A percentile compares a stretch with the other conserved stretches of the same genome.
These are phyloP conservation scores for Cladophialophora chaetospira DNA, from an alignment of 2,329 filamentous ascomycete genomes.

Conservation along the genomic window DNA sequence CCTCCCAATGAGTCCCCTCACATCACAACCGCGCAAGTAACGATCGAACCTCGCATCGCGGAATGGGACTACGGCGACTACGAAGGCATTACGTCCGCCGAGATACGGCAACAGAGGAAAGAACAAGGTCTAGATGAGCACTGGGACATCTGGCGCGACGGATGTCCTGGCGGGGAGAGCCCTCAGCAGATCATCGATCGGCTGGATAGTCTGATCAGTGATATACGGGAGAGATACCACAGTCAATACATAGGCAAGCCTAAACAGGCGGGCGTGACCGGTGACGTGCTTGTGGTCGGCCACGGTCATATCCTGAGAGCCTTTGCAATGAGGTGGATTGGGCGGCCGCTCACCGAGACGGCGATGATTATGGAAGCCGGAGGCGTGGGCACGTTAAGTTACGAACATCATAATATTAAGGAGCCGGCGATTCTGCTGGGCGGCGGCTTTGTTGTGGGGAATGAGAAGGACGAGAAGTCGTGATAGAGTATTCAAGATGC, in stretches of 20 bases:
- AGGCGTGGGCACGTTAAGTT: conserved; percentile 80
- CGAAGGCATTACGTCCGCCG: conserved; percentile 72
- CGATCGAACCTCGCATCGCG: conserved; percentile 71
- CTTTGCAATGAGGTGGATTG: conserved; percentile 84
- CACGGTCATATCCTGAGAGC: conserved; percentile 88
- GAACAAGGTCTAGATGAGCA: conserved; percentile 56
- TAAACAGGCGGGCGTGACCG: conserved; percentile 41
- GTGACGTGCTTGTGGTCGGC: conserved; percentile 77
- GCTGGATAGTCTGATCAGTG: conserved; percentile 73
- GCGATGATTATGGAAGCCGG: conserved; percentile 84
- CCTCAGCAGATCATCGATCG: conserved; percentile 72
- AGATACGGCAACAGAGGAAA: conserved; percentile 64
- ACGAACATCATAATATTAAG: conserved; percentile 75
- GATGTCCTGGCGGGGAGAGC: conserved; percentile 81
- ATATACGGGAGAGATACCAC: conserved; percentile 71
- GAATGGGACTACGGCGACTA: conserved; percentile 91
- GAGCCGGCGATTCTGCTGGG: conserved; percentile 80
- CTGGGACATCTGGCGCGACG: conserved; percentile 91
- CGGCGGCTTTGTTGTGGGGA: conserved; percentile 62
- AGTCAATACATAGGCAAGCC: conserved; percentile 60
- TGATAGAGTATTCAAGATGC: not conserved
- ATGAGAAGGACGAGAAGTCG: conserved; percentile 13
- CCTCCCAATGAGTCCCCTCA: conserved; percentile 41
- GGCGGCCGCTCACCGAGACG: conserved; percentile 71
- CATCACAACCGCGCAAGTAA: conserved; percentile 61